Conservation (phyloP, 768 basidiomycete genomes). For the Cytidiella melzeri region DNA sequence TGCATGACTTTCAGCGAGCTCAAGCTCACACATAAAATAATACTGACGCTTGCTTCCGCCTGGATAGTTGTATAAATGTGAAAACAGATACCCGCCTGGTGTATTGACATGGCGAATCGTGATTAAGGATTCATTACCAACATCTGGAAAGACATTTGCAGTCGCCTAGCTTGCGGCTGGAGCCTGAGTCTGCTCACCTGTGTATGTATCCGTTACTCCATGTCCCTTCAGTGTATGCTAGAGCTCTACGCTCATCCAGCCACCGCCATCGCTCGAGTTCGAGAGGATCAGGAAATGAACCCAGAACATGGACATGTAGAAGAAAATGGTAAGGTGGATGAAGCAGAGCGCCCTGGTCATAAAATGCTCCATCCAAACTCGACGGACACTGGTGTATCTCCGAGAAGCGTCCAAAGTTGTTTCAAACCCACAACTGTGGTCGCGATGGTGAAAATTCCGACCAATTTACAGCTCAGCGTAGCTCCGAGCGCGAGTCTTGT, state of each 20-base stretch:
- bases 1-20: too few species aligned
- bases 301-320: conserved; percentile 97
- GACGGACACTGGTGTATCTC: conserved; percentile 74
- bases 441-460: conserved; percentile 95
- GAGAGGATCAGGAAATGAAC: conserved; percentile 88
- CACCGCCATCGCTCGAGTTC: conserved; percentile 93
- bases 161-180: too few species aligned
- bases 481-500: conserved; percentile 90
- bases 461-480: conserved; percentile 95
- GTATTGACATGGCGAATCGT: conserved; percentile 90
- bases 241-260: conserved; percentile 99
- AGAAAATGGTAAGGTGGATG: conserved; percentile 74
- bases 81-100: conserved; percentile 98
- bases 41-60: conserved; percentile 81
- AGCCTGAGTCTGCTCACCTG: conserved; percentile 64
- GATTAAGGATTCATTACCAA: conserved; percentile 78
- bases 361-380: conserved; percentile 79
- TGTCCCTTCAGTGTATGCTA: conserved; percentile 90
- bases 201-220: conserved; percentile 89
- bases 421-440: conserved; percentile 78
- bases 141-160: too few species aligned
- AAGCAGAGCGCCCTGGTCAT: conserved; percentile 84
- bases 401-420: conserved; percentile 87
- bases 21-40: too few species aligned
- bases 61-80: conserved; percentile 87